Evolutionary conservation across 2,329 filamentous ascomycete genomes (phyloP), one percentile per base, ranked within the genome.

Genomic region (Phaeosphaeria sp.): DNA sequence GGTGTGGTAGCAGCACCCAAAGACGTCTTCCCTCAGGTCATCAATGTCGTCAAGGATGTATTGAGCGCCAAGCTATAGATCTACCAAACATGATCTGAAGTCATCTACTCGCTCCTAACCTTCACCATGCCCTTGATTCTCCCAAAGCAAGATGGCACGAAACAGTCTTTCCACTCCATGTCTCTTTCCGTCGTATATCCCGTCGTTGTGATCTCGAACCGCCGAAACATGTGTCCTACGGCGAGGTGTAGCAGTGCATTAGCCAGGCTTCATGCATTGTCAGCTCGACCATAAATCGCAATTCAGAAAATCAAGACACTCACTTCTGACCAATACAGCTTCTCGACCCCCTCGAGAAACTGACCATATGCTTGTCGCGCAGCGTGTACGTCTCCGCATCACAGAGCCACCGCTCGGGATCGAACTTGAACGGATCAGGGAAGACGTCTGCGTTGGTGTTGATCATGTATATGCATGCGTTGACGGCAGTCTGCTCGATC

Each of bases 1-100:
- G 95, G 96, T 42, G 92, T 99, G 25, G 88, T 99, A 64, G 95
- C 94, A 33, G 92, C 93, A 30, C 92, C 93, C 1, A 87, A 84
- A 65, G 86, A 85, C 33, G 86, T 95, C 24, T 93, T 98, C 74
- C 83, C 77, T 24, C 81, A 89, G 69, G 92, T 98, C 5, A 85
- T 98, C 50, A 83, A 87, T 65, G 94, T 86, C 3, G 95, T 99
- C 0, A 91, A 92, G 80, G 87, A 89, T 67, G 93, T 97, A 21
- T 82, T 97, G 64, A 79, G 62, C 40, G 73, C 69, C 7, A 77
- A 76, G 49, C 48, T 65, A 46, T 49, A 49, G 22, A 40, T 25
- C 15, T 21, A n/a, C 20, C 40, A 18, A 18, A 18, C 3, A 15
- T 20, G 15, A 43, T 18, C 17, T 43, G 2, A 18, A 4, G 17